Percentiles rank a stretch among this genome's conserved stretches.
Conservation (phyloP, 768 basidiomycete genomes). For the Scleroderma bovista region DNA sequence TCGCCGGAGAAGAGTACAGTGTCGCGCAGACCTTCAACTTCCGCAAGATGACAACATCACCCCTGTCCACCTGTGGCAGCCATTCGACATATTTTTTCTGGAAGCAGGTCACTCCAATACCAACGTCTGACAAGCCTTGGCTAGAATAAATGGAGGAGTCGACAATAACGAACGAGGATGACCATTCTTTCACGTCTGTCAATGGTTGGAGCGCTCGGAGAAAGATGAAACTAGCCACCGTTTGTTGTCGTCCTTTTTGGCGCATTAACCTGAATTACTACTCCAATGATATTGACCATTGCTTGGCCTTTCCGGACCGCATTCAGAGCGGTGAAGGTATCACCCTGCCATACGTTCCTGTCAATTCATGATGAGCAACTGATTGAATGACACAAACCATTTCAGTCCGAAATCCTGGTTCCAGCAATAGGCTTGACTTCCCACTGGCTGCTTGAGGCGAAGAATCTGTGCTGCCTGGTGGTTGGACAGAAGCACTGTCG, state of each 20-base stretch:
- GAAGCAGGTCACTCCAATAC: constrained; percentile 47
- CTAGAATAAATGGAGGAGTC: constrained; percentile 44
- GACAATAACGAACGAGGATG: constrained; percentile 38
- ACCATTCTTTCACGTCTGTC: constrained; percentile 37
- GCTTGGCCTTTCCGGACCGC: constrained; percentile 10
- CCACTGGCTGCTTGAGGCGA: background rate
- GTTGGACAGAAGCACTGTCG: background rate
- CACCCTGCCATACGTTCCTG: constrained; percentile 16
- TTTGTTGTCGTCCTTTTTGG: constrained; percentile 16
- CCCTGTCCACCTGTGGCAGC: constrained; percentile 44
- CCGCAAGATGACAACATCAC: constrained; percentile 48
- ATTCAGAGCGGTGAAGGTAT: constrained; percentile 16
- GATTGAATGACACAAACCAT: constrained; percentile 16
- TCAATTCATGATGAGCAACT: background rate
- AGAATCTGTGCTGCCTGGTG: background rate
- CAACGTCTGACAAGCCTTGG: constrained; percentile 11
- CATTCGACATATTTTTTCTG: constrained; percentile 40
- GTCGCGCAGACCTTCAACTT: constrained; percentile 40
- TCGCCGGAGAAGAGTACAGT: background rate
- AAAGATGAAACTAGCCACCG: constrained; percentile 17
- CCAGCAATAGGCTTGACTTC: background rate
- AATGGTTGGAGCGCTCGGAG: background rate
- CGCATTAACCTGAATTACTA: constrained; percentile 19
- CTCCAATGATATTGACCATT: constrained; percentile 26
- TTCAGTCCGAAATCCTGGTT: constrained; percentile 15